Evolutionary conservation across 805 yeast genomes (phyloP).

Genomic region (Metschnikowia cerradonensis): DNA sequence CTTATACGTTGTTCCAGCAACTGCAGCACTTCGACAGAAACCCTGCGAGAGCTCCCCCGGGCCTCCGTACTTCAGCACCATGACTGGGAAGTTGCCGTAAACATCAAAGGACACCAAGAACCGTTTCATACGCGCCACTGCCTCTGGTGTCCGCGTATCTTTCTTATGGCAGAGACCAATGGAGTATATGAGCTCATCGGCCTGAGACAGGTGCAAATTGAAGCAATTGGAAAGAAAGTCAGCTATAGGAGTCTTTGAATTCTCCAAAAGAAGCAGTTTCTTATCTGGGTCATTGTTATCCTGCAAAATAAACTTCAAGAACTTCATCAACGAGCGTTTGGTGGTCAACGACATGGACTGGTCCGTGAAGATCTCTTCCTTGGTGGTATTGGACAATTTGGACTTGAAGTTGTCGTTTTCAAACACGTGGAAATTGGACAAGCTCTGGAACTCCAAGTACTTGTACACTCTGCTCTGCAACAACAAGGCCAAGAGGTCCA

Average conservation of each 20-base stretch:
- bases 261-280: slow-evolving; percentile 52
- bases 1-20: slow-evolving; percentile 93
- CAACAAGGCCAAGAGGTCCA: slow-evolving; percentile 77
- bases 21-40: slow-evolving; percentile 96
- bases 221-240: slow-evolving; percentile 61
- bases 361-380: slow-evolving; percentile 91
- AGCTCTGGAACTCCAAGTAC: slow-evolving; percentile 87
- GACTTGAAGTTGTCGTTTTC: slow-evolving; percentile 84
- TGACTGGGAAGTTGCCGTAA: slow-evolving; percentile 90
- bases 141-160: slow-evolving; percentile 64
- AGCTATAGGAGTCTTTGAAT: slow-evolving; percentile 52
- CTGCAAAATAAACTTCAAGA: slow-evolving; percentile 75
- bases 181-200: slow-evolving; percentile 78
- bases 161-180: slow-evolving; percentile 72
- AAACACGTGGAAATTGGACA: slow-evolving; percentile 87
- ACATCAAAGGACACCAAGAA: slow-evolving; percentile 83
- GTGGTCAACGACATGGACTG: slow-evolving; percentile 69
- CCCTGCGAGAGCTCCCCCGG: slow-evolving; percentile 96
- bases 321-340: slow-evolving; percentile 84
- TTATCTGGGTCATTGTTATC: slow-evolving; percentile 57
- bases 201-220: slow-evolving; percentile 68
- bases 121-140: slow-evolving; percentile 75
- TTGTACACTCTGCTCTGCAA: slow-evolving; percentile 84
- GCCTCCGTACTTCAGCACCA: slow-evolving; percentile 90
- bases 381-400: slow-evolving; percentile 71